phyloP scores from a whole-genome alignment of 441 rosid genomes.

The Aquilaria agallochum region DNA sequence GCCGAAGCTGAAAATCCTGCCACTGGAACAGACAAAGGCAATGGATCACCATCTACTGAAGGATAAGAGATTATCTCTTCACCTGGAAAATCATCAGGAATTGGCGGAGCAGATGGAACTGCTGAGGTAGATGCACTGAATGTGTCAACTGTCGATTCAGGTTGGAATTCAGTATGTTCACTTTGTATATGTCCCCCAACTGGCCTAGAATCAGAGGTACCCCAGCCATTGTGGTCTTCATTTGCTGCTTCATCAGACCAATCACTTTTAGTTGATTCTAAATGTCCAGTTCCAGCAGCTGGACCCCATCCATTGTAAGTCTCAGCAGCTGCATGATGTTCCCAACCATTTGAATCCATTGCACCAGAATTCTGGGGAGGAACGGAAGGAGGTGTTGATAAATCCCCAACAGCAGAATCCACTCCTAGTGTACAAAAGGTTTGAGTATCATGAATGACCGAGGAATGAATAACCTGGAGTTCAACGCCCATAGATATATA shows the following conservation, averaged over 20 bases:
- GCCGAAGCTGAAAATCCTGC: slow-evolving; percentile 15
- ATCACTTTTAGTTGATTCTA: slow-evolving; percentile 30
- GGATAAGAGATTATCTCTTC: slow-evolving; percentile 41
- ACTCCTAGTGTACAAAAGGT: slow-evolving; percentile 16
- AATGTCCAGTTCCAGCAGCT: slow-evolving; percentile 13
- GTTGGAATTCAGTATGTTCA: slow-evolving; percentile 12
- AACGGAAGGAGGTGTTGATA: slow-evolving; percentile 21
- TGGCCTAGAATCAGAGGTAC: slow-evolving; percentile 20
- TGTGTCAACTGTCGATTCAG: slow-evolving; percentile 8
- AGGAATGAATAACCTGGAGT: slow-evolving; percentile 28
- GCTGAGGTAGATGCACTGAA: slow-evolving; percentile 12
- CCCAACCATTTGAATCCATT: slow-evolving; percentile 32
- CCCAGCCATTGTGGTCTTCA: slow-evolving; percentile 32
- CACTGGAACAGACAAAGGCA: slow-evolving; percentile 17
- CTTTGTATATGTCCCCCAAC: slow-evolving; percentile 9
- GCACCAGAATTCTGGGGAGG: slow-evolving; percentile 20
- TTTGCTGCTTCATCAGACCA: slow-evolving; percentile 24
- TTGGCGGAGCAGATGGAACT: slow-evolving; percentile 57
- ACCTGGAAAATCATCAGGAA: slow-evolving; percentile 22
- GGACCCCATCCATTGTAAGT: slow-evolving; percentile 30
- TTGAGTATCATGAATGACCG: slow-evolving; percentile 15
- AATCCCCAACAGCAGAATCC: slow-evolving; percentile 24
- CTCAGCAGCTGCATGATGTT: slow-evolving; percentile 12
- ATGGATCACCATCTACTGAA: slow-evolving; percentile 29
- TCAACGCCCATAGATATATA: not conserved